A percentile compares a stretch with the other conserved stretches of the same genome.
phyloP scores from a whole-genome alignment of 768 basidiomycete genomes.

The Macrolepiota fuliginosa region DNA sequence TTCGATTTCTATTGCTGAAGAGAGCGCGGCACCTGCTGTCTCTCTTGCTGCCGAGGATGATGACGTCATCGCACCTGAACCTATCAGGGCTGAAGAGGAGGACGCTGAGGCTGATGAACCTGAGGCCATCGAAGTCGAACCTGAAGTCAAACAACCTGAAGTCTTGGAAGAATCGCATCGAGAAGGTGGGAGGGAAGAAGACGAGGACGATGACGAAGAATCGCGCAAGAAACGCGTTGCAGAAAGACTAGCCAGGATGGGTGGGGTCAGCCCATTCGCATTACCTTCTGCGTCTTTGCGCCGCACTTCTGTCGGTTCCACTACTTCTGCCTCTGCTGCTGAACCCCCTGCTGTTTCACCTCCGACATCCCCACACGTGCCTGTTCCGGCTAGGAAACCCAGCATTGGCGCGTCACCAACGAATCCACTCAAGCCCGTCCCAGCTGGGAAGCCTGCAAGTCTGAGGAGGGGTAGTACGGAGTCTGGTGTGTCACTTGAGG shows the following conservation, averaged over 20 bases:
- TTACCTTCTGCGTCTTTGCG: conserved; percentile 26
- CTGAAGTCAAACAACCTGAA: conserved; percentile 2
- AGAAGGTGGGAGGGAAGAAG: conserved; percentile 5
- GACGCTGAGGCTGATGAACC: background rate
- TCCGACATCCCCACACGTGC: conserved; percentile 3
- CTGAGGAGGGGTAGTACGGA: conserved; percentile 4
- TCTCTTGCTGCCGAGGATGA: background rate
- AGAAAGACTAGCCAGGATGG: conserved; percentile 64
- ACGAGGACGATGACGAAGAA: conserved; percentile 47
- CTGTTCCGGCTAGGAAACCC: background rate
- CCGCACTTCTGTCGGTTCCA: conserved; percentile 17
- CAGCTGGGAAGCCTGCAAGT: background rate
- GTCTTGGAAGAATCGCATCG: conserved; percentile 14
- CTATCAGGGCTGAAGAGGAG: background rate
- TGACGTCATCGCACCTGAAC: background rate
- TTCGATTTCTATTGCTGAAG: background rate
- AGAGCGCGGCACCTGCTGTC: background rate
- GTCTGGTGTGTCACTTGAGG: background rate
- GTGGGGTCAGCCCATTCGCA: conserved; percentile 63
- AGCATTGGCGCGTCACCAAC: conserved; percentile 1
- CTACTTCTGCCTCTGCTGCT: conserved; percentile 5
- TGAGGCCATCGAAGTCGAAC: background rate
- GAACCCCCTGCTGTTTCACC: conserved; percentile 1
- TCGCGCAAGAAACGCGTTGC: conserved; percentile 56
- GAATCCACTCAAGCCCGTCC: background rate